Conservation (phyloP, 2,329 filamentous ascomycete genomes). For the Trichoderma sp. region DNA sequence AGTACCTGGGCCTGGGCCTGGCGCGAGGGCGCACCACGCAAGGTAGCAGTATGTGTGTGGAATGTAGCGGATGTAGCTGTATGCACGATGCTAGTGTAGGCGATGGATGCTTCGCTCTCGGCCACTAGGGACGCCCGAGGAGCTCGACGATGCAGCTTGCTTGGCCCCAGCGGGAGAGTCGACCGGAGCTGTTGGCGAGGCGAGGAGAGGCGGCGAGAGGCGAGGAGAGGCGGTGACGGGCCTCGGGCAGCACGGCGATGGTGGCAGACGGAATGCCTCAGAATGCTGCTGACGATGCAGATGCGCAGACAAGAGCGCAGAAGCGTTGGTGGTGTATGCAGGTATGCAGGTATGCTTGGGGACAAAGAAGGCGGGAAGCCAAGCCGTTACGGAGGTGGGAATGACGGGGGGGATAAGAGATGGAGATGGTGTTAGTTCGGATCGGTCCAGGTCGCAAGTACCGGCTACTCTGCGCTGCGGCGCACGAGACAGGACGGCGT, state of each 20-base stretch:
- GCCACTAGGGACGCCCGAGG: constrained; percentile 10
- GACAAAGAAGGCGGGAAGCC: constrained; percentile 20
- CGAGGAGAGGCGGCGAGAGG: neutral
- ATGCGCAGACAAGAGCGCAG: constrained; percentile 7
- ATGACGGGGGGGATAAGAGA: constrained; percentile 17
- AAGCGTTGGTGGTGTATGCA: constrained; percentile 6
- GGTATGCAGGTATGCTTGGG: neutral
- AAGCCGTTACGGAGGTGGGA: constrained; percentile 25
- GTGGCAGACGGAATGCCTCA: neutral
- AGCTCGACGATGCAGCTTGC: constrained; percentile 18
- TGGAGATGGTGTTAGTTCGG: constrained; percentile 12
- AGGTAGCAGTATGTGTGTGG: neutral
- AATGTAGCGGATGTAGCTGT: constrained; percentile 15
- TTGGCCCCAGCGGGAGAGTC: neutral
- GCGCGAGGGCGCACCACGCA: constrained; percentile 24
- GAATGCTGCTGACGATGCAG: constrained; percentile 9
- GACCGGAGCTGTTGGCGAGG: neutral
- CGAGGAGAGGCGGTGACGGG: constrained; percentile 20
- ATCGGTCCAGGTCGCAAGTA: constrained; percentile 8
- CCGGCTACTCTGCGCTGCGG: neutral
- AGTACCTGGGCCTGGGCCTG: constrained; percentile 5
- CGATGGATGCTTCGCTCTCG: constrained; percentile 3
- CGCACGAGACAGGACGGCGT: too few species aligned
- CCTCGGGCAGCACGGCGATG: neutral
- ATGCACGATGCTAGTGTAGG: constrained; percentile 8